phyloP scores from a whole-genome alignment of 2,329 filamentous ascomycete species.

The Cladosporium sp. region DNA sequence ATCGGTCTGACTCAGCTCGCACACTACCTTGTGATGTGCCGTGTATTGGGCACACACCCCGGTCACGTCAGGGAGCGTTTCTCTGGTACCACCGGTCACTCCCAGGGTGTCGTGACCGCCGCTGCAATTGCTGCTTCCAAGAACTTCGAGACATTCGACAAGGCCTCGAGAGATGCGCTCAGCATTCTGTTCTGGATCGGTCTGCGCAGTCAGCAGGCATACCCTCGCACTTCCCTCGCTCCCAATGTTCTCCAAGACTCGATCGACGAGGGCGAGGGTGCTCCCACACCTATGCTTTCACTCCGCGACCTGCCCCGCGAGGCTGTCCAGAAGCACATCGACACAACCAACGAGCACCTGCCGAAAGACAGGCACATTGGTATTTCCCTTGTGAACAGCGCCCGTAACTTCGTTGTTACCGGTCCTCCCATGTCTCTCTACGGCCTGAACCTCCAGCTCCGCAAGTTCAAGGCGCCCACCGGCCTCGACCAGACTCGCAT shows the following conservation, averaged over 20 bases:
- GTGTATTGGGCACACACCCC: slow-evolving; percentile 84
- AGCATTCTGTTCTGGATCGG: slow-evolving; percentile 99
- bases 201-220: slow-evolving; percentile 93
- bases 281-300: slow-evolving; percentile 94
- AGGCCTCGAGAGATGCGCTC: slow-evolving; percentile 75
- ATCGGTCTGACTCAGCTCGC: slow-evolving; percentile 95
- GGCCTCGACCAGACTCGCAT: slow-evolving; percentile 93
- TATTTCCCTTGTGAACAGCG: slow-evolving; percentile 95
- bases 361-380: slow-evolving; percentile 89
- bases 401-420: slow-evolving; percentile 93
- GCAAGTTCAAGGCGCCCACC: slow-evolving; percentile 97
- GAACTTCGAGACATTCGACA: slow-evolving; percentile 89
- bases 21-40: slow-evolving; percentile 93
- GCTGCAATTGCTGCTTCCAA: slow-evolving; percentile 87
- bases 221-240: slow-evolving; percentile 90
- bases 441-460: slow-evolving; percentile 89
- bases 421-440: slow-evolving; percentile 95
- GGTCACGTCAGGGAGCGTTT: slow-evolving; percentile 84
- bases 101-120: slow-evolving; percentile 92
- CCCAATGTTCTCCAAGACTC: slow-evolving; percentile 91
- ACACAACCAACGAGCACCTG: slow-evolving; percentile 94
- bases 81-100: slow-evolving; percentile 90
- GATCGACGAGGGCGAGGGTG: slow-evolving; percentile 90
- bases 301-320: slow-evolving; percentile 87
- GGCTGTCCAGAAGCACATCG: slow-evolving; percentile 93